Evolutionary conservation across 768 basidiomycete species (phyloP).

Genomic region (Psilocybe subaeruginosa): DNA sequence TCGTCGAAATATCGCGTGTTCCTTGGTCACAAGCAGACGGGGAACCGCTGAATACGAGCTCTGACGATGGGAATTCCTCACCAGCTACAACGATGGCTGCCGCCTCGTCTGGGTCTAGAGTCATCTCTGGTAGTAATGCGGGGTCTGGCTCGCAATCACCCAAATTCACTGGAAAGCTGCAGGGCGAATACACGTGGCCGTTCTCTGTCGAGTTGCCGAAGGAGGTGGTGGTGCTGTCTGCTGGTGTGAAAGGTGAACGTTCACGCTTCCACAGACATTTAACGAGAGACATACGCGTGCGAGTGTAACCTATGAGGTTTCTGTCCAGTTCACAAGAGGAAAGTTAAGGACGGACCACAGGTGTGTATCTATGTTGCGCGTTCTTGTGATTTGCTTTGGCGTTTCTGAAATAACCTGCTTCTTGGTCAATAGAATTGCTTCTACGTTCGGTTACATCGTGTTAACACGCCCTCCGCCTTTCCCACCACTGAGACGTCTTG

Average conservation of each 20-base stretch:
- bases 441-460: conserved; percentile 35
- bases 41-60: conserved; percentile 21
- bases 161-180: conserved; percentile 29
- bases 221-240: conserved; percentile 28
- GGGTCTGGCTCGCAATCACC: background rate
- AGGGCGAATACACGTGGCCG: conserved; percentile 39
- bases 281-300: conserved; percentile 36
- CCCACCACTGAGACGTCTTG: conserved; percentile 34
- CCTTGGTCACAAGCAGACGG: conserved; percentile 37
- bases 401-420: background rate
- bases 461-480: conserved; percentile 31
- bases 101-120: background rate
- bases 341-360: conserved; percentile 32
- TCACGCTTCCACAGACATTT: conserved; percentile 39
- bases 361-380: conserved; percentile 16
- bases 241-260: conserved; percentile 21
- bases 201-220: conserved; percentile 42
- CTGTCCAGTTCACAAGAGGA: conserved; percentile 31
- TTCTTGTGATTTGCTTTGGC: too few species aligned
- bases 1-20: conserved; percentile 33
- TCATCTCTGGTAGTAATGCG: background rate
- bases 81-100: background rate
- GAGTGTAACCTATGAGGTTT: conserved; percentile 38
- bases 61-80: background rate
- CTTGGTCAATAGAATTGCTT: conserved; percentile 25